Base-by-base conservation (phyloP, 1,139 yeast species). In the Yamadazyma dushanensis region DNA sequence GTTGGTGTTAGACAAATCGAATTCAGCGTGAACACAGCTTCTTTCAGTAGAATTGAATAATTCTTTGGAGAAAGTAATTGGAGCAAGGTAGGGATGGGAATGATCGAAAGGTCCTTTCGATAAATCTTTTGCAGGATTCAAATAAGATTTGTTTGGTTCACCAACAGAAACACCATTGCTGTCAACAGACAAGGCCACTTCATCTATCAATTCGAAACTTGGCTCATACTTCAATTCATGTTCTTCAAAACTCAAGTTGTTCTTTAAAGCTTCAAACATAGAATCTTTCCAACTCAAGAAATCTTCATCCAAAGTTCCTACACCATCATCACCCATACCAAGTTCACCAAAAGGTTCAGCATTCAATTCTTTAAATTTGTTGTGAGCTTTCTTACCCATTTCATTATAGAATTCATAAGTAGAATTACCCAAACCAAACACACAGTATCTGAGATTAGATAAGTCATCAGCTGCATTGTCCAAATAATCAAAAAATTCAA, bases 301-400 rank as follows among this genome's bases (percentile, higher is more conserved):
- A 61, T 92, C 97, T 62, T 92, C 98, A 62, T 92, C 97, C 74
- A 90, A 82, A 36, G 96, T 80, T 29, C 95, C 97, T 46, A 78
- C 76, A 50, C 97, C 97, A 54, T 90, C 98, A 57, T 90, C 98
- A 59, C 96, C 98, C 61, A 81, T 80, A 36, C 97, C 97, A 42
- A 78, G 76, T 18, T 68, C 73, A 33, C 94, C 94, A 39, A 90
- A 66, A 38, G 80, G 59, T 34, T 72, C 72, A 20, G 92, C 96
- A 35, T 92, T 92, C 35, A 85, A 78, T 26, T 67, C 70, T 40
- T 80, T 69, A 34, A 78, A 68, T 37, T 41, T 50, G 16, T 52
- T 53, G 38, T 67, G 50, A 33, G 83, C 67, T 46, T 76, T 78
- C 43, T 78, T 76, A 35, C 95, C 95, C 48, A 90, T 81, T 35